Evolutionary conservation across 768 basidiomycete genomes (phyloP).

Genomic region (Calocybe cyanea): DNA sequence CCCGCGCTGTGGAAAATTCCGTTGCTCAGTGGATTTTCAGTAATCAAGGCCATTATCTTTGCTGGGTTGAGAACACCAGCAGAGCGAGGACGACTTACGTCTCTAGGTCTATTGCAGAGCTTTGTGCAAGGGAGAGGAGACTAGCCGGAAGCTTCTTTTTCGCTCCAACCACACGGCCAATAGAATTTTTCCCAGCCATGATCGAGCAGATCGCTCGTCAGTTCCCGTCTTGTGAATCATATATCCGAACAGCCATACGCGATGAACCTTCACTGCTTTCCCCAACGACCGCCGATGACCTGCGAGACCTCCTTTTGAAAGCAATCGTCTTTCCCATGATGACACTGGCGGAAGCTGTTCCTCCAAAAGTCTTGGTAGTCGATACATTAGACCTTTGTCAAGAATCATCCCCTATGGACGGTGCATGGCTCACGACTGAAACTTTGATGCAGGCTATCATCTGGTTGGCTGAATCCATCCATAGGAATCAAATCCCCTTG

Average conservation of each 20-base stretch:
- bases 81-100: conserved; percentile 13
- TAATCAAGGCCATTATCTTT: conserved; percentile 13
- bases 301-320: conserved; percentile 12
- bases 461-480: conserved; percentile 16
- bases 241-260: conserved; percentile 11
- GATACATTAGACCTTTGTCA: conserved; percentile 13
- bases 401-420: conserved; percentile 1
- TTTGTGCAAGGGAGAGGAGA: conserved; percentile 13
- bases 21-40: conserved; percentile 16
- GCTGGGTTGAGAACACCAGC: conserved; percentile 15
- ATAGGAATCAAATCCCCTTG: conserved; percentile 12
- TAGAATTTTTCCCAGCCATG: conserved; percentile 9
- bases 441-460: conserved; percentile 15
- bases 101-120: conserved; percentile 11
- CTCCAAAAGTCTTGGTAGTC: conserved; percentile 14
- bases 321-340: conserved; percentile 14
- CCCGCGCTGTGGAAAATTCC: conserved; percentile 6
- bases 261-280: conserved; percentile 11
- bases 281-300: conserved; percentile 12
- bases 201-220: conserved; percentile 13
- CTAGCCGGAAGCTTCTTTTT: conserved; percentile 17
- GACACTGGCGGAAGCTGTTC: conserved; percentile 7
- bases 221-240: conserved; percentile 8
- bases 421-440: conserved; percentile 12
- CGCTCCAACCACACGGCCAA: background rate